phyloP scores from a whole-genome alignment of 2,329 filamentous ascomycete genomes.

The Neurospora sp. region DNA sequence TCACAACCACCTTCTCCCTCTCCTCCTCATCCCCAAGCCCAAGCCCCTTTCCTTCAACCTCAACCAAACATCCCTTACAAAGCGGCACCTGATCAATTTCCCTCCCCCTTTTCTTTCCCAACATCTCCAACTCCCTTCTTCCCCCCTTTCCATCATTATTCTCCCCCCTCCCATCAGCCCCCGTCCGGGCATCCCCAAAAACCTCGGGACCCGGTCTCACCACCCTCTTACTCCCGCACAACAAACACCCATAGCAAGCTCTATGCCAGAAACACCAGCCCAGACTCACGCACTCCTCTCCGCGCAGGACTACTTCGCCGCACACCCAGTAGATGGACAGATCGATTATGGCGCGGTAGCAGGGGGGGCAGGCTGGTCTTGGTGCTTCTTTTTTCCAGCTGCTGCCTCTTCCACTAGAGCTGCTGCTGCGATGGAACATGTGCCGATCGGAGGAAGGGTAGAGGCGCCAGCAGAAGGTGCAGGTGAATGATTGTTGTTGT shows the following conservation, averaged over 20 bases:
- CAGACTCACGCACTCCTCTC: conserved; percentile 46
- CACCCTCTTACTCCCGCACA: conserved; percentile 35
- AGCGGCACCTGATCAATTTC: conserved; percentile 40
- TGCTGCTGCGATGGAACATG: conserved; percentile 29
- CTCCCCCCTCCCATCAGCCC: too few relatives aligned
- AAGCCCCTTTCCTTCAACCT: conserved; percentile 28
- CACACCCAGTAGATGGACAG: conserved; percentile 50
- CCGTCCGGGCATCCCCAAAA: conserved; percentile 15
- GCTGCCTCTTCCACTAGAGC: background rate
- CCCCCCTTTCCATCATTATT: background rate
- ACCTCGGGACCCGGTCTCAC: conserved; percentile 22
- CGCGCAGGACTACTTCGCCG: conserved; percentile 43
- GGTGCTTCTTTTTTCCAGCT: conserved; percentile 21
- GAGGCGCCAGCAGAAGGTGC: conserved; percentile 45
- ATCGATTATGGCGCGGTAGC: conserved; percentile 38
- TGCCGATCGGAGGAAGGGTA: conserved; percentile 24
- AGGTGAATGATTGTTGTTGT: conserved; percentile 31
- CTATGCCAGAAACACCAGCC: conserved; percentile 53
- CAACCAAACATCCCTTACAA: conserved; percentile 36
- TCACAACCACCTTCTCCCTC: conserved; percentile 23
- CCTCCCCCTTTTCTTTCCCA: conserved; percentile 14
- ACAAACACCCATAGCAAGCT: conserved; percentile 45
- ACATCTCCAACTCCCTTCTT: conserved; percentile 3
- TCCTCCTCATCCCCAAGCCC: conserved; percentile 25
- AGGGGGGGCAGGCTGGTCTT: conserved; percentile 39